These are phyloP conservation scores for Cordyceps cicadae DNA, from an alignment of 2,329 filamentous ascomycete genomes.

Conservation along the genomic window DNA sequence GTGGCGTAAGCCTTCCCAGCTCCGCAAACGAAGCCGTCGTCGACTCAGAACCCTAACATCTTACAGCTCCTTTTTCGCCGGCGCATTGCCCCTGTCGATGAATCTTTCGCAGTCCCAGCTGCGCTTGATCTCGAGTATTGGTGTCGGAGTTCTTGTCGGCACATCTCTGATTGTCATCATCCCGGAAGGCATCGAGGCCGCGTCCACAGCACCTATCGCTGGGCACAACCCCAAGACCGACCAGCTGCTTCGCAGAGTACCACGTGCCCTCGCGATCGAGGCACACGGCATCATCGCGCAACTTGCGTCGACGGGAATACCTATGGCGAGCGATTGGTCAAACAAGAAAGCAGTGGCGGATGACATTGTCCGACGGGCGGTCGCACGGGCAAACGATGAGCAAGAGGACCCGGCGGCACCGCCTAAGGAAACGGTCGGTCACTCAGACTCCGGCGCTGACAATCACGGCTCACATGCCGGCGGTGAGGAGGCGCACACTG, in stretches of 20 bases:
- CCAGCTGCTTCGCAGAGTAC: constrained; percentile 25
- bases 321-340: not conserved
- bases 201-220: constrained; percentile 52
- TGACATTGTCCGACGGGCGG: constrained; percentile 3
- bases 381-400: constrained; percentile 13
- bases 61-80: constrained; percentile 81
- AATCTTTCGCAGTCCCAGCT: constrained; percentile 78
- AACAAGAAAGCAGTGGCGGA: not conserved
- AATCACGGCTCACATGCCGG: constrained; percentile 24
- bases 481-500: constrained; percentile 25
- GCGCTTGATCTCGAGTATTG: constrained; percentile 82
- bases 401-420: constrained; percentile 2
- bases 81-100: constrained; percentile 83
- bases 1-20: constrained; percentile 39
- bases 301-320: not conserved
- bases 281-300: constrained; percentile 17
- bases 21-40: constrained; percentile 10
- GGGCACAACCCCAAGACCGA: constrained; percentile 30
- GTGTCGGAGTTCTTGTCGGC: constrained; percentile 87
- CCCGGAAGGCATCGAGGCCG: constrained; percentile 87
- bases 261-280: constrained; percentile 21
- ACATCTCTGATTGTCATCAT: constrained; percentile 97
- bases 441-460: constrained; percentile 10
- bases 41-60: constrained; percentile 9
- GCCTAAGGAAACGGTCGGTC: constrained; percentile 18